Evolutionary conservation across 768 basidiomycete species (phyloP), one percentile per base, ranked within the genome.

Genomic region (Rhodosporidiobolus sp.): DNA sequence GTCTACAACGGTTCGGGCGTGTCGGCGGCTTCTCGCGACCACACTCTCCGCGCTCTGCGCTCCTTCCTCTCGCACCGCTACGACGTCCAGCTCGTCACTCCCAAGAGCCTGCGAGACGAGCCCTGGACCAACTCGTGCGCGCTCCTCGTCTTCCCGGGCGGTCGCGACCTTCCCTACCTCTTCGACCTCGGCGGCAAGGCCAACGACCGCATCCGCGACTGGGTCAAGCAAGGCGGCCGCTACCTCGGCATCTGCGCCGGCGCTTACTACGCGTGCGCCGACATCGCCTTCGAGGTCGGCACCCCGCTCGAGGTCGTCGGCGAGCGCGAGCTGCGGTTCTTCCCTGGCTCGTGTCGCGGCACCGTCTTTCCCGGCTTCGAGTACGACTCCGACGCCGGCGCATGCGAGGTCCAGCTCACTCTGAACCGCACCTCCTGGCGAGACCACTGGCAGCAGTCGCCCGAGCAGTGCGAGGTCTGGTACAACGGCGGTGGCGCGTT

Each of bases 111-210:
- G 10, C 81, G 84, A 1, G 82, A 84, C 0, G 88, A 89, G 56
- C 93, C 94, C 28, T 97, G 94, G 94, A 80, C 86, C 49, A 78
- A 83, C 11, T 84, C 85, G 17, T 94, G 92, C 79, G 88, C 89
- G 4, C 83, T 95, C 3, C 85, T 97, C 26, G 89, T 94, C 61
- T 82, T 95, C 67, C 87, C 90, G n/a, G 85, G 87, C 67, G 85
- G 85, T 59, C 82, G 85, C 43, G 83, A 84, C 70, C 75, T 81
- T 16, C 83, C 82, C 28, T 85, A 82, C 79, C 79, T 83, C 22
- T 76, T 79, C 60, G 80, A 81, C 50, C 78, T 84, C 54, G 77
- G 72, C 14, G 63, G 82, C 17, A 72, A 67, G 52, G 82, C 86
- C 14, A 82, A 82, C 55, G 77, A 81, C 19, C 79, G 84, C 4